Base-by-base conservation (phyloP, 352 stramenopile genomes). In the Globisporangium okanoganense region DNA sequence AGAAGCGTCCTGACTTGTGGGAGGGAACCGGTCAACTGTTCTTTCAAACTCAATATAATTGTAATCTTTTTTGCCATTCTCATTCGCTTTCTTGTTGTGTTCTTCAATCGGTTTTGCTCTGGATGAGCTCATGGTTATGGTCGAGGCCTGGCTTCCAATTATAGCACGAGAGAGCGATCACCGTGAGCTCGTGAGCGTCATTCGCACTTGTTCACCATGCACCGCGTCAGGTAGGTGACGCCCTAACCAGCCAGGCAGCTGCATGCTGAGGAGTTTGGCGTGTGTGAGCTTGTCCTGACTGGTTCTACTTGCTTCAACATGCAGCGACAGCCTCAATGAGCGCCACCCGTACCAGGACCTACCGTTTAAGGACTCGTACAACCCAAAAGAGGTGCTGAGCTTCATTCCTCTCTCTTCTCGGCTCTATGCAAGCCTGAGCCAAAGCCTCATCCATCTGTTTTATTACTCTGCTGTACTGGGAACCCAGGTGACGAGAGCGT, bases 141-240 rank as follows among this genome's bases (percentile, higher is more conserved):
- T 2, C 8, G 5, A 9, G n/a, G 16, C 10, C 1, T 22, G 40
- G 14, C 40, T 20, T 45, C 40, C 40, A 45, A 22, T 45, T 45
- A 22, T 45, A 45, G 40, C 16, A n/a, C n/a, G 29, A n/a, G 40
- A 45, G 16, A 45, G 40, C 40, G 40, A 45, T 22, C 40, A 12
- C 18, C 2, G 18, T 43, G 36, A 12, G 24, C 16, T 59, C 53
- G 7, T 29, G 14, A 60, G 18, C 2, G 2, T 14, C 40, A 60
- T 18, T 25, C 14, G 5, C 27, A 40, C 2, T 54, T 38, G 7
- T 6, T 5, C 25, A 65, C 22, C 29, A 88, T 90, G 80, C 80
- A 90, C 50, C 75, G 72, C 61, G 76, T 87, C 47, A 90, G 76
- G 76, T 81, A n/a, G n/a, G n/a, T n/a, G n/a, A n/a, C n/a, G n/a